Percentiles rank a stretch among this genome's conserved stretches.
phyloP scores from a whole-genome alignment of 163 green algal species.

The Scenedesmus sp. region DNA sequence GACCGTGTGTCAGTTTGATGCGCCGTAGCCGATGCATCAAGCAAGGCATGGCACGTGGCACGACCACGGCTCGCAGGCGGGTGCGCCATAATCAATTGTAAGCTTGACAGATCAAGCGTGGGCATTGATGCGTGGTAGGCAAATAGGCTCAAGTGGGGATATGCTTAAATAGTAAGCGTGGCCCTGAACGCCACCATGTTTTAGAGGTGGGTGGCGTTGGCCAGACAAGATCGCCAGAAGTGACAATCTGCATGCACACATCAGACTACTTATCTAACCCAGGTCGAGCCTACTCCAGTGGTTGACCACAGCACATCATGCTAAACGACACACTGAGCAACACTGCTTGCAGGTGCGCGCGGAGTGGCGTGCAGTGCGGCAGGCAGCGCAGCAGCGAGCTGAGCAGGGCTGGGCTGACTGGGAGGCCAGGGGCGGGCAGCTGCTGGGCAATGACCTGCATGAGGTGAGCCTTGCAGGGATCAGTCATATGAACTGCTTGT shows the following conservation, averaged over 20 bases:
- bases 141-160: too few species aligned
- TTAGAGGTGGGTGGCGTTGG: too few species aligned
- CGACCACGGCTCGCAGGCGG: background rate
- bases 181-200: too few species aligned
- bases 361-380: constrained; percentile 11
- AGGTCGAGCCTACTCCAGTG: background rate
- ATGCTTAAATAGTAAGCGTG: too few species aligned
- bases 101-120: too few species aligned
- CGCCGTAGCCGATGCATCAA: too few species aligned
- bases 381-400: constrained; percentile 29
- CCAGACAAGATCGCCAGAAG: too few species aligned
- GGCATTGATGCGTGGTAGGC: too few species aligned
- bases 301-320: background rate
- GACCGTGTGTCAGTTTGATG: too few species aligned
- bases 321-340: too few species aligned
- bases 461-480: constrained; percentile 7
- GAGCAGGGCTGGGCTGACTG: constrained; percentile 25
- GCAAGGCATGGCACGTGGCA: background rate
- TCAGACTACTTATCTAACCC: too few species aligned
- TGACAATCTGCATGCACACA: too few species aligned
- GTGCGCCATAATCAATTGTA: background rate
- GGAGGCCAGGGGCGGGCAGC: background rate
- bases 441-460: constrained; percentile 81
- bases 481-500: background rate
- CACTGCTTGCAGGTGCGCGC: constrained; percentile 14